A percentile compares a stretch with the other conserved stretches of the same genome.
Conservation (phyloP, 345 rosid species). For the Cardamine chenopodiifolia region DNA sequence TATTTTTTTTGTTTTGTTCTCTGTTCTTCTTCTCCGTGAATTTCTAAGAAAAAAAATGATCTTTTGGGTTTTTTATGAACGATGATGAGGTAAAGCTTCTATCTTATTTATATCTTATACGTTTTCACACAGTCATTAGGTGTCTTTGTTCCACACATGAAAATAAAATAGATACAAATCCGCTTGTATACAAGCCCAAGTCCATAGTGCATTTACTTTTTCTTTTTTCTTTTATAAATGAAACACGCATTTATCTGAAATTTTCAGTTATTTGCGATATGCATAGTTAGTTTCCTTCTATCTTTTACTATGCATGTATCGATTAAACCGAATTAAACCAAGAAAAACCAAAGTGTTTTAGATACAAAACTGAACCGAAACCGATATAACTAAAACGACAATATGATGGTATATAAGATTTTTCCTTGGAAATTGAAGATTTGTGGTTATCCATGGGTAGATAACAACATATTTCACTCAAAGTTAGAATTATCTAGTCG, state of each 20-base stretch:
- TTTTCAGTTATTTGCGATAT: neutral
- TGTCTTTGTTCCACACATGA: conserved; percentile 14
- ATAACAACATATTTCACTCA: no score
- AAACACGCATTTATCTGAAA: neutral
- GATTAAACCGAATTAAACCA: neutral
- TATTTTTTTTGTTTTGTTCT: neutral
- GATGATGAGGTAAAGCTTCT: conserved; percentile 8
- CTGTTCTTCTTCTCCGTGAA: conserved; percentile 34
- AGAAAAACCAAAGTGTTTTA: neutral
- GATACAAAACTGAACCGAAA: neutral
- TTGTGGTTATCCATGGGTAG: neutral
- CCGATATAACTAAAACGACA: neutral
- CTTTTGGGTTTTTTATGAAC: conserved; percentile 15
- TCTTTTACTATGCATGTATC: neutral
- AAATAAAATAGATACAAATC: conserved; percentile 16
- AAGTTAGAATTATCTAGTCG: neutral
- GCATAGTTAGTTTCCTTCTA: no score
- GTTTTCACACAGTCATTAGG: conserved; percentile 28
- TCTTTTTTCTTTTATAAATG: no score
- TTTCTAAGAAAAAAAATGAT: neutral
- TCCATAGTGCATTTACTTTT: neutral
- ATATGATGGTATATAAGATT: neutral
- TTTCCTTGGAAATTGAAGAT: neutral
- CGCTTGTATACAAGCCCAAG: conserved; percentile 27
- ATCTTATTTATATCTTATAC: conserved; percentile 8